Evolutionary conservation across 306 rosid species (phyloP), one percentile per base, ranked within the genome.

Genomic region (Gastrolobium villosum): DNA sequence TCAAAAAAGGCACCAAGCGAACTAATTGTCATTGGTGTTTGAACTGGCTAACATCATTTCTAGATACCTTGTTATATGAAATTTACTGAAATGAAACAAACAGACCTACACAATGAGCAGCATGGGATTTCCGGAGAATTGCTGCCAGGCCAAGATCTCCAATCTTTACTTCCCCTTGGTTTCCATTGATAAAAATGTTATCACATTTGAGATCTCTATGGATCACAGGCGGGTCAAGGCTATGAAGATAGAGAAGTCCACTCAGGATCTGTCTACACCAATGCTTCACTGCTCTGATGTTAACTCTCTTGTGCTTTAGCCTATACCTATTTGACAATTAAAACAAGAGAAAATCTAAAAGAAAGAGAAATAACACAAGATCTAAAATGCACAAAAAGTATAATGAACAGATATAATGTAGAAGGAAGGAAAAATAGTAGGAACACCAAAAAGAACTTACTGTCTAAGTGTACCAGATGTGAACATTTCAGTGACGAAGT

Each of bases 101-200:
- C 87, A 76, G 85, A 95, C 99, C 99, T 48, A 95, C 99, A 65
- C 99, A 95, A 76, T 84, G 93, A 63, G 89, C 97, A 41, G 95
- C 97, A 54, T 89, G 97, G 2, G 99, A 95, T 85, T 95, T 95
- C 50, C 90, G 83, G 48, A 92, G 93, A 79, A 91, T 89, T 41
- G 99, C 97, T 2, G 99, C 99, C 2, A 95, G 87, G 72, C 99
- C 99, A 65, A 95, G 99, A 85, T 92, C 99, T 45, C 99, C 99
- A 67, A 95, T 95, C 88, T 94, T 94, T 44, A 94, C 93, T 86
- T 90, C 97, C 66, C 99, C 99, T 78, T 90, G 97, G 76, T 94
- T 90, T 41, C 99, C 99, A 89, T 94, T 94, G 43, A 94, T 65
- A 70, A 94, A 92, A 76, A 94, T 94, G 37, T 94, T 94, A 73